A percentile compares a stretch with the other conserved stretches of the same genome.
phyloP scores from a whole-genome alignment of 192 early-diverging fungal genomes.

The Umbelopsis isabellina region DNA sequence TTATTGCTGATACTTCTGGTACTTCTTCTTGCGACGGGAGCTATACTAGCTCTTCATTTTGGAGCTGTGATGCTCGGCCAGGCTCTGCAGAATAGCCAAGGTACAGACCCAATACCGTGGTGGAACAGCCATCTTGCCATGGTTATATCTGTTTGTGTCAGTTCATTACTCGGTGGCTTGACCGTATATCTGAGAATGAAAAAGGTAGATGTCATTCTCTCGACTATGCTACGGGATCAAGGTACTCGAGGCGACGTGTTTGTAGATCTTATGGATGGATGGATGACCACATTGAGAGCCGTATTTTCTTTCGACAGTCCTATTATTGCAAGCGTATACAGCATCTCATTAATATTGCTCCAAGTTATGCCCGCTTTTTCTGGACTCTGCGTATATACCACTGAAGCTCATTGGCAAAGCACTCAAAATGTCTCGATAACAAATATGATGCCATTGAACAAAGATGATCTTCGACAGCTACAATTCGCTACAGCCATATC shows the following conservation, averaged over 20 bases:
- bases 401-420: conserved; percentile 3
- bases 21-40: not conserved
- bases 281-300: not conserved
- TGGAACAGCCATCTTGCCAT: conserved; percentile 12
- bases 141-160: not conserved
- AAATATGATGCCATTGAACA: not conserved
- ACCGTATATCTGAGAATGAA: conserved; percentile 1
- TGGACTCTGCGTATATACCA: not conserved
- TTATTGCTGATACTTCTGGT: not conserved
- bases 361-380: conserved; percentile 12
- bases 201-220: conserved; percentile 3
- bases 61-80: not conserved
- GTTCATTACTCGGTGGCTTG: not conserved
- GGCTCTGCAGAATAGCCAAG: not conserved
- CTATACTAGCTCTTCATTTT: not conserved
- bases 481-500: not conserved
- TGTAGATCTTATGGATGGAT: conserved; percentile 13
- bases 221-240: not conserved
- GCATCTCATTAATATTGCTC: not conserved
- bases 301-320: conserved; percentile 8
- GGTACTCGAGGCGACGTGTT: conserved; percentile 14
- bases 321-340: not conserved
- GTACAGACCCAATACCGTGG: not conserved
- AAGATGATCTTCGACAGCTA: not conserved
- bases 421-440: not conserved